phyloP scores from a whole-genome alignment of 176 grass and related monocot species.

The Avena eriantha region DNA sequence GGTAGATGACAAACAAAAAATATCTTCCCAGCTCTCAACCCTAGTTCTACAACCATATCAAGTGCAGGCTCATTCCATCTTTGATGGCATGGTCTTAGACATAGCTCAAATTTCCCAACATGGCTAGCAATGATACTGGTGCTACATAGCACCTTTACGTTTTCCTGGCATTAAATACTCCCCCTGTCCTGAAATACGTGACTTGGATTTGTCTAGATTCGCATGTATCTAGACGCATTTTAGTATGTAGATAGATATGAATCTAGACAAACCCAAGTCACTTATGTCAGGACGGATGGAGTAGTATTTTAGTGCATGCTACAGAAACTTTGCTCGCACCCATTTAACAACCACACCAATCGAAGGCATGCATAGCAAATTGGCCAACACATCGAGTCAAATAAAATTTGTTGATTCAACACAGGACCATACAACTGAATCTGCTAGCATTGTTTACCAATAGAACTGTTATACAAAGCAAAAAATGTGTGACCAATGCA shows the following conservation, averaged over 20 bases:
- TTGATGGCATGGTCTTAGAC: not conserved
- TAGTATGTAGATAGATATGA: too few relatives aligned
- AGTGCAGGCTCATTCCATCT: not conserved
- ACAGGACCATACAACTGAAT: conserved; percentile 14
- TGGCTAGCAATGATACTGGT: conserved; percentile 14
- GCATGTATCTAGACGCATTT: too few relatives aligned
- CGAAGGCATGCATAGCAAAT: not conserved
- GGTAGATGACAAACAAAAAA: conserved; percentile 4
- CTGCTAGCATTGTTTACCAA: not conserved
- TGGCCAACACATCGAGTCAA: conserved; percentile 1
- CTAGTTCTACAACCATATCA: conserved; percentile 27
- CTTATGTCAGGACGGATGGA: too few relatives aligned
- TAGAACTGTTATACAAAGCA: conserved; percentile 1
- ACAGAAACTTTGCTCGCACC: not conserved
- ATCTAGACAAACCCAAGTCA: too few relatives aligned
- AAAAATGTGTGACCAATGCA: conserved; percentile 5
- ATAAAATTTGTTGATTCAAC: conserved; percentile 27
- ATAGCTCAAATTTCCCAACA: conserved; percentile 27
- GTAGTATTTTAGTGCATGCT: conserved; percentile 1
- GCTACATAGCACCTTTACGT: not conserved
- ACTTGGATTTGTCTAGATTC: too few relatives aligned
- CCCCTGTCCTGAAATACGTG: too few relatives aligned
- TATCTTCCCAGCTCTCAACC: not conserved
- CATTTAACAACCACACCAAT: not conserved
- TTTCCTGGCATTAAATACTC: not conserved